Evolutionary conservation across 1,284 basidiomycete species (phyloP).

Genomic region (Schizophyllum amplum): DNA sequence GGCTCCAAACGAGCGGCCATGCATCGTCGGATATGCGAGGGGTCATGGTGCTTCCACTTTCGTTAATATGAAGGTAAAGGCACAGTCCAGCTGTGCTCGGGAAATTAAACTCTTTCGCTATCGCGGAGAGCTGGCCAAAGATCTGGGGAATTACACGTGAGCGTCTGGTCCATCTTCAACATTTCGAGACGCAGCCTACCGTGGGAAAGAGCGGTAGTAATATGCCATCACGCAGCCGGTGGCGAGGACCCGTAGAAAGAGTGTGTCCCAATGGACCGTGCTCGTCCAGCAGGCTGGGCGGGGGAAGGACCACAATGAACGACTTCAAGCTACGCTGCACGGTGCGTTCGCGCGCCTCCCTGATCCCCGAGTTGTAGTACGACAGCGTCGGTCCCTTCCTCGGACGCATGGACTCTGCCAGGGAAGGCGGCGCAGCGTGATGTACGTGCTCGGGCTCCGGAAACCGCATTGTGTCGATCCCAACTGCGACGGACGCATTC

Average conservation of each 20-base stretch:
- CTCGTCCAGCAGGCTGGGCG: conserved; percentile 46
- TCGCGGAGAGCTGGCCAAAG: conserved; percentile 64
- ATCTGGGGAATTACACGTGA: conserved; percentile 34
- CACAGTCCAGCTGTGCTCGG: conserved; percentile 67
- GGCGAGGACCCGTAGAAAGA: conserved; percentile 48
- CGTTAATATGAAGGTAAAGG: conserved; percentile 59
- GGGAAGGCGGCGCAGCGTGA: conserved; percentile 12
- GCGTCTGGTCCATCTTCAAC: not conserved
- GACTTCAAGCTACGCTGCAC: conserved; percentile 40
- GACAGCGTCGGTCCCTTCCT: conserved; percentile 41
- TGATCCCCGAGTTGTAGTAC: conserved; percentile 46
- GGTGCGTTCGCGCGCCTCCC: conserved; percentile 40
- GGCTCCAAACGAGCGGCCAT: conserved; percentile 65
- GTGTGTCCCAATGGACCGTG: conserved; percentile 56
- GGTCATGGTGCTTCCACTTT: conserved; percentile 43
- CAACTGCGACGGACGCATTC: not conserved
- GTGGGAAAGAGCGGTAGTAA: conserved; percentile 71
- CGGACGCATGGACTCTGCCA: no score
- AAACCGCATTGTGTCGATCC: not conserved
- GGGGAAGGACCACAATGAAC: conserved; percentile 64
- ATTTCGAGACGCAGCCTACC: conserved; percentile 31
- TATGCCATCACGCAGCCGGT: conserved; percentile 57
- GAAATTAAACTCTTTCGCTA: conserved; percentile 74
- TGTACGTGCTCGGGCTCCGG: conserved; percentile 7
- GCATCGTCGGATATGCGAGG: conserved; percentile 73